Percentiles rank a stretch among this genome's conserved stretches.
Evolutionary conservation across 2,329 filamentous ascomycete genomes (phyloP).

Genomic region (Paecilomyces niveus): DNA sequence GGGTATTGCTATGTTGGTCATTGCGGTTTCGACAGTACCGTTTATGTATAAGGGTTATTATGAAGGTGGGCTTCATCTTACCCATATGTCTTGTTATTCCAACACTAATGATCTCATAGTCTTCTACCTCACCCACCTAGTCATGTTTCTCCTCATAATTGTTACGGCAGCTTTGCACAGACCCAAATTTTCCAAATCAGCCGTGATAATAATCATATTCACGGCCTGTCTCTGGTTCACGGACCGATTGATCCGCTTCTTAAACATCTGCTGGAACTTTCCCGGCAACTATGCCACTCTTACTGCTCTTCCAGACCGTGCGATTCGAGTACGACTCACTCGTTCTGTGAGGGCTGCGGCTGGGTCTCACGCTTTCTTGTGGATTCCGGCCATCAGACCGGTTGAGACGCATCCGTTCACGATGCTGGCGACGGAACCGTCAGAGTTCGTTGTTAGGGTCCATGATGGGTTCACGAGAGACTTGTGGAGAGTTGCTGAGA

Average conservation of each 20-base stretch:
- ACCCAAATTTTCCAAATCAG: slow-evolving; percentile 4
- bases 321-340: slow-evolving; percentile 51
- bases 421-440: slow-evolving; percentile 7
- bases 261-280: slow-evolving; percentile 7
- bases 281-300: slow-evolving; percentile 26
- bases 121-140: slow-evolving; percentile 7
- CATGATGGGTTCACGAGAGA: slow-evolving; percentile 13
- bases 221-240: slow-evolving; percentile 6
- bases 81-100: too few species aligned
- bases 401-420: slow-evolving; percentile 47
- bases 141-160: slow-evolving; percentile 7
- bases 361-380: slow-evolving; percentile 58
- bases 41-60: neutral
- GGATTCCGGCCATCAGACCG: slow-evolving; percentile 52
- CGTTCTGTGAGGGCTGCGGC: slow-evolving; percentile 41
- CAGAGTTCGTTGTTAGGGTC: slow-evolving; percentile 9
- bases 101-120: slow-evolving; percentile 2
- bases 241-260: slow-evolving; percentile 5
- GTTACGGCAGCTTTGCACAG: slow-evolving; percentile 8
- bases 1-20: slow-evolving; percentile 1
- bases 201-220: slow-evolving; percentile 6
- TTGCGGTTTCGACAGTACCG: neutral
- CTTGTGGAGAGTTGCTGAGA: slow-evolving; percentile 6
- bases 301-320: slow-evolving; percentile 48
- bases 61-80: neutral